Conservation (phyloP, 169 alveolate genomes). For the Theileria parva region DNA sequence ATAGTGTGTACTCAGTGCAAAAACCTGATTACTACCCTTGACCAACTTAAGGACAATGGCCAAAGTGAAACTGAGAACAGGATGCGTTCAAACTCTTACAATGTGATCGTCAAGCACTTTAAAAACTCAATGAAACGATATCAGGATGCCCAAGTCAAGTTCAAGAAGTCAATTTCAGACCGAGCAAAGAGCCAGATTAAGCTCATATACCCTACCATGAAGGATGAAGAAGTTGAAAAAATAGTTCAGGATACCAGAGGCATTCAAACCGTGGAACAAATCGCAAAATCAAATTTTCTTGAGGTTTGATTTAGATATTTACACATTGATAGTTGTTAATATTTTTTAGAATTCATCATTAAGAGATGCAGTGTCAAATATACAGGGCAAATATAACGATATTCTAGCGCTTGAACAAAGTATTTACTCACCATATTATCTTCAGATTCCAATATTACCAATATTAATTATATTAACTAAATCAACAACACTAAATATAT, state of each 20-base stretch:
- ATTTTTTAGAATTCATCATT: constrained; percentile 39
- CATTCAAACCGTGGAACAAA: constrained; percentile 40
- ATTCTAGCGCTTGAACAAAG: constrained; percentile 79
- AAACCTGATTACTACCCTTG: constrained; percentile 14
- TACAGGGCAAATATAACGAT: constrained; percentile 83
- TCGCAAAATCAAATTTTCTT: constrained; percentile 47
- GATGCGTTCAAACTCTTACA: constrained; percentile 56
- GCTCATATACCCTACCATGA: constrained; percentile 57
- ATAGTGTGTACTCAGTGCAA: constrained; percentile 57
- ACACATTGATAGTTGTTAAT: background rate
- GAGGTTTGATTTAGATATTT: constrained; percentile 17
- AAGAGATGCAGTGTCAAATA: constrained; percentile 78
- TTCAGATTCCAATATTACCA: too few species aligned
- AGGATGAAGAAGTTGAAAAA: constrained; percentile 35
- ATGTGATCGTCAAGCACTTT: constrained; percentile 63
- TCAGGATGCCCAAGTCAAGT: constrained; percentile 57
- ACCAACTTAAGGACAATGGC: constrained; percentile 30
- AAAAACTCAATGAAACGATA: constrained; percentile 59
- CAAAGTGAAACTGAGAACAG: constrained; percentile 57
- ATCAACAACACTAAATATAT: background rate
- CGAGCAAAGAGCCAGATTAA: constrained; percentile 60
- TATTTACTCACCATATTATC: background rate
- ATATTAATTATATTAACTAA: background rate
- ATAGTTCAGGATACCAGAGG: constrained; percentile 25
- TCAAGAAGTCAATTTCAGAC: constrained; percentile 53